Evolutionary conservation across 495 filamentous ascomycete genomes (phyloP).

Genomic region (Penicillium robsamsonii): DNA sequence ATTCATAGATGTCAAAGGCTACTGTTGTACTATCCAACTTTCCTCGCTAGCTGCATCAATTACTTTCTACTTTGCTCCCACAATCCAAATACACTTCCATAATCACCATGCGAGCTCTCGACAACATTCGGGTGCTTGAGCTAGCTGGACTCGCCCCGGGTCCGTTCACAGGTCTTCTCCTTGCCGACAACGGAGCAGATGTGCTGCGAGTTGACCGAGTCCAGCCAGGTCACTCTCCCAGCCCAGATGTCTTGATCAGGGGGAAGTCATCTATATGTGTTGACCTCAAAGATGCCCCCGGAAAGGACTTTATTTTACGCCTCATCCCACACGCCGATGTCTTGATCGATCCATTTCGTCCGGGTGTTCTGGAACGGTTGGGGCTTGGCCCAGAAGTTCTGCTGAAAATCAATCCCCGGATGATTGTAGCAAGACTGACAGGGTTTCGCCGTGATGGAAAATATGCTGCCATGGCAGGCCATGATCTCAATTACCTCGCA

Average conservation of each 20-base stretch:
- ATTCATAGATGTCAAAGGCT: too few species aligned
- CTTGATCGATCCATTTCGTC: slow-evolving; percentile 80
- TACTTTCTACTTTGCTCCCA: too few species aligned
- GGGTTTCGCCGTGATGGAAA: slow-evolving; percentile 69
- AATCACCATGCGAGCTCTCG: slow-evolving; percentile 7
- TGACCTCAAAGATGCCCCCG: slow-evolving; percentile 61
- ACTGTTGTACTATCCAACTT: too few species aligned
- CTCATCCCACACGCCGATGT: slow-evolving; percentile 60
- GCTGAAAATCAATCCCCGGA: slow-evolving; percentile 57
- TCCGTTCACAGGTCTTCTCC: slow-evolving; percentile 77
- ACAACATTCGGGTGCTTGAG: slow-evolving; percentile 69
- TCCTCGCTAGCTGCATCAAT: too few species aligned
- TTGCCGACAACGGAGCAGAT: slow-evolving; percentile 72
- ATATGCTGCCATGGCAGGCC: slow-evolving; percentile 76
- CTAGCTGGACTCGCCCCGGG: slow-evolving; percentile 78
- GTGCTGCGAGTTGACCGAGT: slow-evolving; percentile 75
- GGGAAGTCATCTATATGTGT: slow-evolving; percentile 68
- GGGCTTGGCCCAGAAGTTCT: slow-evolving; percentile 58
- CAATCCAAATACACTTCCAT: too few species aligned
- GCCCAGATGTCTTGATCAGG: slow-evolving; percentile 63
- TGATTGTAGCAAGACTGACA: slow-evolving; percentile 71
- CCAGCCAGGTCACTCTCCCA: slow-evolving; percentile 29
- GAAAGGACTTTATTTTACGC: slow-evolving; percentile 55
- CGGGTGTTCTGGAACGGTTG: slow-evolving; percentile 72
- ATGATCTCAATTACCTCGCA: slow-evolving; percentile 86